A percentile compares a stretch with the other conserved stretches of the same genome.
These are phyloP conservation scores for Fusarium circinatum DNA, from an alignment of 2,329 filamentous ascomycete genomes.

Conservation along the genomic window DNA sequence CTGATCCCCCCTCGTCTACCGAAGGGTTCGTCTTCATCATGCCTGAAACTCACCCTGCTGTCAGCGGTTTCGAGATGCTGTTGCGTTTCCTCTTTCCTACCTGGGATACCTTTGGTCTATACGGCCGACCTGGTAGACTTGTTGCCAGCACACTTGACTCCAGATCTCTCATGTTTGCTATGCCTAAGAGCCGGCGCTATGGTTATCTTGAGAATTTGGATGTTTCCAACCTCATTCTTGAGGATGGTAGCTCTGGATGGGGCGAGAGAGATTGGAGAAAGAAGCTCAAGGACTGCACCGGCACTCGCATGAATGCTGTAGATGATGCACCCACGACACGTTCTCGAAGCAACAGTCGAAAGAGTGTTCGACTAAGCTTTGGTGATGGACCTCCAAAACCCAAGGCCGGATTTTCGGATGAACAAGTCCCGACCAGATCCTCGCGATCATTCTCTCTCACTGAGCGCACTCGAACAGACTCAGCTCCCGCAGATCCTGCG, in stretches of 20 bases:
- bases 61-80: constrained; percentile 95
- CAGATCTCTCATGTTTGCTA: constrained; percentile 96
- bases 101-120: constrained; percentile 91
- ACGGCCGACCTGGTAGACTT: constrained; percentile 86
- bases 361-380: constrained; percentile 66
- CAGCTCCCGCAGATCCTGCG: constrained; percentile 58
- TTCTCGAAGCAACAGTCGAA: constrained; percentile 67
- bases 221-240: constrained; percentile 81
- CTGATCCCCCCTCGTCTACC: constrained; percentile 76
- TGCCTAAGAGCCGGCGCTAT: constrained; percentile 88
- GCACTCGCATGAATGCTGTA: constrained; percentile 76
- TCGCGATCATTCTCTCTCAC: constrained; percentile 63
- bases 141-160: constrained; percentile 88
- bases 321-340: constrained; percentile 59
- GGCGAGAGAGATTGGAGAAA: constrained; percentile 90
- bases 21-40: constrained; percentile 98
- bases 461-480: constrained; percentile 59
- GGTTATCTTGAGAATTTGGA: constrained; percentile 92
- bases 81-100: constrained; percentile 91
- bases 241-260: constrained; percentile 80
- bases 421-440: constrained; percentile 60
- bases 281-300: constrained; percentile 87
- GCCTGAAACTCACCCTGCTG: constrained; percentile 92
- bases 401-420: constrained; percentile 68
- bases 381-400: constrained; percentile 49